A percentile compares a stretch with the other conserved stretches of the same genome.
Evolutionary conservation across 2,329 filamentous ascomycete genomes (phyloP).

Genomic region (Hypomyces perniciosus): DNA sequence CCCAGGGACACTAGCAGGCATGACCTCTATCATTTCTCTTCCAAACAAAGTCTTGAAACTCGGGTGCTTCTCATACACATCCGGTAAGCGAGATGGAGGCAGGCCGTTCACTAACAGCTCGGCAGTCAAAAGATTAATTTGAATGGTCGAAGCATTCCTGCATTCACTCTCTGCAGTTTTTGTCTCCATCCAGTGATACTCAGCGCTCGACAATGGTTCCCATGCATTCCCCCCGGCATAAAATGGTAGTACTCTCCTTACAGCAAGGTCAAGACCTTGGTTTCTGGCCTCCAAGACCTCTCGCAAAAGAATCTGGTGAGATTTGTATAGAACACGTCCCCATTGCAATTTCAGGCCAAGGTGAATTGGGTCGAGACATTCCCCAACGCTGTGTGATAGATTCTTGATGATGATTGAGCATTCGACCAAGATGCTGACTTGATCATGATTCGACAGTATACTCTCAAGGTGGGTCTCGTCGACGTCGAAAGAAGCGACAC

Average conservation of each 20-base stretch:
- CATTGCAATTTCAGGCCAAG: too few species aligned
- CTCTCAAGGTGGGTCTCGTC: background rate
- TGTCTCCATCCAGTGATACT: background rate
- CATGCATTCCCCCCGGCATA: background rate
- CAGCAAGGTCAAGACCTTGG: too few species aligned
- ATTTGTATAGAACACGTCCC: too few species aligned
- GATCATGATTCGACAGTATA: background rate
- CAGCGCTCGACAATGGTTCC: background rate
- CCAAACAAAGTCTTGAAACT: conserved; percentile 42
- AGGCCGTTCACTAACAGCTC: conserved; percentile 47
- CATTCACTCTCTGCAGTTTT: conserved; percentile 2
- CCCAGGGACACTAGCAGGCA: conserved; percentile 30
- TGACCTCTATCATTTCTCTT: conserved; percentile 34
- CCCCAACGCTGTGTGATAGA: background rate
- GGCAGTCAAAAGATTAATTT: conserved; percentile 46
- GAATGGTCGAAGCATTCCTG: too few species aligned
- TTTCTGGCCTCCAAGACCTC: background rate
- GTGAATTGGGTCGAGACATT: too few species aligned
- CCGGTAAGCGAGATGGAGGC: conserved; percentile 42
- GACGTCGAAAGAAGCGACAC: conserved; percentile 7
- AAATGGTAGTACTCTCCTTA: background rate
- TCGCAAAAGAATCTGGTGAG: background rate
- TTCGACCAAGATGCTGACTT: background rate
- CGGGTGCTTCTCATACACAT: conserved; percentile 33
- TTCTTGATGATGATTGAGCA: conserved; percentile 1